These are phyloP conservation scores for Cercospora zeae-maydis DNA, from an alignment of 2,329 filamentous ascomycete species.

Conservation along the genomic window DNA sequence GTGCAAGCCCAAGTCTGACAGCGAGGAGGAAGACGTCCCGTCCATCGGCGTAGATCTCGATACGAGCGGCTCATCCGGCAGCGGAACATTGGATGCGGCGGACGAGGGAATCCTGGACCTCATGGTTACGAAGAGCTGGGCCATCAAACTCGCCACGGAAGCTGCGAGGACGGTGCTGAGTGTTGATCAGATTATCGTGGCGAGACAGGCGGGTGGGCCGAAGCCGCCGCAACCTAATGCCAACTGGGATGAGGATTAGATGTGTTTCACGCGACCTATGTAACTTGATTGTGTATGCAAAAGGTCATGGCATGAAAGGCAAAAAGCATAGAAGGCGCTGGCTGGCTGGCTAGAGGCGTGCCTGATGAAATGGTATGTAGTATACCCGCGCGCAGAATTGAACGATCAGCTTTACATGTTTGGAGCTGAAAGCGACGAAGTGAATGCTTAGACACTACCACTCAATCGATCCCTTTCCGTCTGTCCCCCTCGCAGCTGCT, in stretches of 20 bases:
- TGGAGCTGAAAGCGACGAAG: neutral
- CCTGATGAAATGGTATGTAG: neutral
- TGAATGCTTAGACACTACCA: too few species aligned
- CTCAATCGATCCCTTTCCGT: neutral
- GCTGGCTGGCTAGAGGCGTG: neutral
- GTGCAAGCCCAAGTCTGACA: conserved; percentile 29
- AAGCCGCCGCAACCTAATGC: conserved; percentile 95
- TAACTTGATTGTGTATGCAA: neutral
- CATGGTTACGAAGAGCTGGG: conserved; percentile 89
- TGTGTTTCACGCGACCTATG: neutral
- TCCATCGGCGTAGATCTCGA: conserved; percentile 93
- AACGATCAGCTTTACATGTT: neutral
- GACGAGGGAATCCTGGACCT: conserved; percentile 89
- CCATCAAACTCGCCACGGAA: conserved; percentile 94
- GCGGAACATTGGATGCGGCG: conserved; percentile 81
- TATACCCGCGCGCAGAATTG: neutral
- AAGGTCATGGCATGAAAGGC: neutral
- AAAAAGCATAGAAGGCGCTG: neutral
- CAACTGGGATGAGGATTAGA: conserved; percentile 63
- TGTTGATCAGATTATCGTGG: conserved; percentile 98
- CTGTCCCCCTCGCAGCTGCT: neutral
- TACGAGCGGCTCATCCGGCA: conserved; percentile 76
- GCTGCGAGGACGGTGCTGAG: conserved; percentile 89
- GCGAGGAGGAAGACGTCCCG: conserved; percentile 72
- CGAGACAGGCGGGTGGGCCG: conserved; percentile 91